These are phyloP conservation scores for Xylaria polymorpha DNA, from an alignment of 2,329 filamentous ascomycete species.

Conservation along the genomic window DNA sequence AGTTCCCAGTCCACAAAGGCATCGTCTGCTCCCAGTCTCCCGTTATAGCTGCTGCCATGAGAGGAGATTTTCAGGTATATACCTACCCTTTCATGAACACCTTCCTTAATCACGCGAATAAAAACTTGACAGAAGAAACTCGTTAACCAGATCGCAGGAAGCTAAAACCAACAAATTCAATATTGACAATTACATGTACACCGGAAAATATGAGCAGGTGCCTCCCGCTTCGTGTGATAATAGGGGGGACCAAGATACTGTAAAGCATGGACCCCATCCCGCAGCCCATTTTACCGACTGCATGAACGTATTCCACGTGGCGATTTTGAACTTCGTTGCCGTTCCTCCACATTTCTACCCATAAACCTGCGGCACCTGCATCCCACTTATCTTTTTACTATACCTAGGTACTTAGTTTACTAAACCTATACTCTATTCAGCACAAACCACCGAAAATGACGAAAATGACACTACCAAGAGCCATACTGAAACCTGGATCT, in stretches of 20 bases:
- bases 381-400: background rate
- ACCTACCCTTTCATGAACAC: background rate
- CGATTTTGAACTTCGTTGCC: background rate
- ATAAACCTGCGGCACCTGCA: background rate
- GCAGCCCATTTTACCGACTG: background rate
- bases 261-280: background rate
- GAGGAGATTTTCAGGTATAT: constrained; percentile 43
- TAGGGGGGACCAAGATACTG: constrained; percentile 2
- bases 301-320: background rate
- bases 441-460: background rate
- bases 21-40: constrained; percentile 45
- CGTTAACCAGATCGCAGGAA: constrained; percentile 24
- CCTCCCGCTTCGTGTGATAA: background rate
- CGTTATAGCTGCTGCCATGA: constrained; percentile 40
- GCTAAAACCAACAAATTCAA: constrained; percentile 14
- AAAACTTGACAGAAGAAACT: constrained; percentile 10
- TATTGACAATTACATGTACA: constrained; percentile 35
- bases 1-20: constrained; percentile 45
- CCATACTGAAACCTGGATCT: background rate
- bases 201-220: constrained; percentile 20
- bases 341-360: background rate
- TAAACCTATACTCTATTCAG: background rate
- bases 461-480: background rate
- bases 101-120: background rate
- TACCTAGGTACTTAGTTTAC: too few species aligned